Evolutionary conservation across 2,329 filamentous ascomycete species (phyloP).

Genomic region (Talaromyces sp.): DNA sequence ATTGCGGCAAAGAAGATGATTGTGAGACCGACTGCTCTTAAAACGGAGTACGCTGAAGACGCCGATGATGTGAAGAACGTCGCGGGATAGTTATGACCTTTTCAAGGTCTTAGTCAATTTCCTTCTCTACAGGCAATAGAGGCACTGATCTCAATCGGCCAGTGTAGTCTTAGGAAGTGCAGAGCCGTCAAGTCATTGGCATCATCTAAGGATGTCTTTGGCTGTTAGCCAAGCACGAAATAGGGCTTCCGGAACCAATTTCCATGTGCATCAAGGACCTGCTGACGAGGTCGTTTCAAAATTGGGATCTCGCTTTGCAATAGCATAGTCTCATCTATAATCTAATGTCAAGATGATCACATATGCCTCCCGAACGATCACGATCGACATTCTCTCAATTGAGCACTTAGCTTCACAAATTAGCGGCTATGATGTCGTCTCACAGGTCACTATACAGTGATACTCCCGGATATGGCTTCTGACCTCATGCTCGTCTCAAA

Average conservation of each 20-base stretch:
- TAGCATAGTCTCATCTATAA: neutral
- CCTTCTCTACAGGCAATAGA: neutral
- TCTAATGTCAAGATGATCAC: too few species aligned
- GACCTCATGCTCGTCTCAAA: neutral
- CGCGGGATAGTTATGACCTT: neutral
- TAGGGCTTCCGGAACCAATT: neutral
- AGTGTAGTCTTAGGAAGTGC: neutral
- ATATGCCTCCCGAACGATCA: too few species aligned
- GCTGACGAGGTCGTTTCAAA: neutral
- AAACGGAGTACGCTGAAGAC: neutral
- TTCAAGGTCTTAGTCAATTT: neutral
- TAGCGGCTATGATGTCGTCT: neutral
- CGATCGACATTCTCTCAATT: neutral
- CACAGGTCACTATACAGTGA: neutral
- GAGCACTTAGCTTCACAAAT: neutral
- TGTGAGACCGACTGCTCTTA: neutral
- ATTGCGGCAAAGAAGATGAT: neutral
- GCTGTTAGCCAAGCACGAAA: neutral
- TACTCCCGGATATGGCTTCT: neutral
- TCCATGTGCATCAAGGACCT: neutral
- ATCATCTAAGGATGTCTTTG: neutral
- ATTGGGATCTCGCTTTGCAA: neutral
- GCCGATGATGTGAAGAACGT: neutral
- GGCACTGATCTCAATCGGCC: neutral
- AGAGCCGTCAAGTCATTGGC: neutral